phyloP scores from a whole-genome alignment of 2,329 filamentous ascomycete species.

The Fusarium clavum region DNA sequence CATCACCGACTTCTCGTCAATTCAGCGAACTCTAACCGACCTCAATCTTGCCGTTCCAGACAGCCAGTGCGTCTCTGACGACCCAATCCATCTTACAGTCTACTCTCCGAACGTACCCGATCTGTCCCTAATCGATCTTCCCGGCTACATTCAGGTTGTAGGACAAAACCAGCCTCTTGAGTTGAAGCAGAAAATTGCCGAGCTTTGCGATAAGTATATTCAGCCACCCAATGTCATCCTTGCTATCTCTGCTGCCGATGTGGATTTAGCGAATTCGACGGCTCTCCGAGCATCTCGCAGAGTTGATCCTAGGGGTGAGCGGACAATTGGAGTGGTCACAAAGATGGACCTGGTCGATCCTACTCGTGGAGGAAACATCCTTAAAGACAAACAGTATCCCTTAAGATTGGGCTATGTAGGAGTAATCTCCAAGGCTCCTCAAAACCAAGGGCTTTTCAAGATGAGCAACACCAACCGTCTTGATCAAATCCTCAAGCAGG shows the following conservation, averaged over 20 bases:
- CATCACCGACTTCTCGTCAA: constrained; percentile 90
- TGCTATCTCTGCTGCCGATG: constrained; percentile 96
- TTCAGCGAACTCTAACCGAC: constrained; percentile 94
- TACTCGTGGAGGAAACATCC: constrained; percentile 78
- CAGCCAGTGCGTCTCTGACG: constrained; percentile 91
- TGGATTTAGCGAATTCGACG: constrained; percentile 96
- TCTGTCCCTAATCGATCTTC: constrained; percentile 93
- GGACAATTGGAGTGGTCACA: constrained; percentile 98
- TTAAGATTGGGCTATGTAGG: constrained; percentile 96
- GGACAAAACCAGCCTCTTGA: constrained; percentile 90
- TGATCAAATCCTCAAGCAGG: constrained; percentile 85
- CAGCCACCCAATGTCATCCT: constrained; percentile 95
- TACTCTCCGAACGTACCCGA: constrained; percentile 97
- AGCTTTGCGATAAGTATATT: constrained; percentile 98
- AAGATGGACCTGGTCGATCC: constrained; percentile 99
- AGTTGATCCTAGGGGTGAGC: constrained; percentile 92
- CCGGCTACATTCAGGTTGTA: constrained; percentile 96
- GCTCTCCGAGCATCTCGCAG: constrained; percentile 88
- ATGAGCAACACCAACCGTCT: constrained; percentile 84
- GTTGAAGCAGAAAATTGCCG: constrained; percentile 94
- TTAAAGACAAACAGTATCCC: constrained; percentile 92
- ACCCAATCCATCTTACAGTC: constrained; percentile 95
- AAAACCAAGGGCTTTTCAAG: constrained; percentile 79
- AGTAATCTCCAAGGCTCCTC: constrained; percentile 86
- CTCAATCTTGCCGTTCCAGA: constrained; percentile 94